Percentiles rank a stretch among this genome's conserved stretches.
These are phyloP conservation scores for Colletotrichum lupini DNA, from an alignment of 2,329 filamentous ascomycete genomes.

Conservation along the genomic window DNA sequence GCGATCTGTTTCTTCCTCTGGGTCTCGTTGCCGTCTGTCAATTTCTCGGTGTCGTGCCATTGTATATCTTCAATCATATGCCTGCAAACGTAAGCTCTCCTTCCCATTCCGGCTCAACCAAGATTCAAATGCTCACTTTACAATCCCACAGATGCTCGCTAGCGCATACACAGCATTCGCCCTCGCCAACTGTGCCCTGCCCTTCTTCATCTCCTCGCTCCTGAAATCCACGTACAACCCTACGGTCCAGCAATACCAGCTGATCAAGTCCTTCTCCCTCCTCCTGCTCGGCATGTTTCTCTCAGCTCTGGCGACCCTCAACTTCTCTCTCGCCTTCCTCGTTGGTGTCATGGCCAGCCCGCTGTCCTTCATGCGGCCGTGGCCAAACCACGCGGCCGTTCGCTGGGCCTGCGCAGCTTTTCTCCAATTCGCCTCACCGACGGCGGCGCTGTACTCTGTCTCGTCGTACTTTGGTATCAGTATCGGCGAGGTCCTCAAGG, in stretches of 20 bases:
- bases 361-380: slow-evolving; percentile 77
- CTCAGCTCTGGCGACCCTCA: slow-evolving; percentile 91
- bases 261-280: slow-evolving; percentile 93
- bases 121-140: not conserved
- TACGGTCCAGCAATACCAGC: slow-evolving; percentile 76
- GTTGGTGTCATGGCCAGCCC: slow-evolving; percentile 84
- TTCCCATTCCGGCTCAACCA: not conserved
- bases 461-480: slow-evolving; percentile 52
- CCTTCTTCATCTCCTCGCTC: slow-evolving; percentile 65
- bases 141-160: slow-evolving; percentile 20
- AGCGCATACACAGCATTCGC: slow-evolving; percentile 68
- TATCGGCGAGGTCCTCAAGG: slow-evolving; percentile 70
- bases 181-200: slow-evolving; percentile 64
- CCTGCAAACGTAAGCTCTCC: slow-evolving; percentile 67
- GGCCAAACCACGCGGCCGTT: slow-evolving; percentile 49
- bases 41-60: slow-evolving; percentile 80
- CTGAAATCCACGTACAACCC: slow-evolving; percentile 64
- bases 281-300: slow-evolving; percentile 92
- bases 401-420: slow-evolving; percentile 59
- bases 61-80: slow-evolving; percentile 87
- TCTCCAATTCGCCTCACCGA: slow-evolving; percentile 71
- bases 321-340: slow-evolving; percentile 91
- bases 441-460: slow-evolving; percentile 62
- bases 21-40: slow-evolving; percentile 79
- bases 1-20: slow-evolving; percentile 79